Percentiles rank a stretch among this genome's conserved stretches.
Conservation (phyloP, 805 yeast species). For the Teunomyces tritomae region DNA sequence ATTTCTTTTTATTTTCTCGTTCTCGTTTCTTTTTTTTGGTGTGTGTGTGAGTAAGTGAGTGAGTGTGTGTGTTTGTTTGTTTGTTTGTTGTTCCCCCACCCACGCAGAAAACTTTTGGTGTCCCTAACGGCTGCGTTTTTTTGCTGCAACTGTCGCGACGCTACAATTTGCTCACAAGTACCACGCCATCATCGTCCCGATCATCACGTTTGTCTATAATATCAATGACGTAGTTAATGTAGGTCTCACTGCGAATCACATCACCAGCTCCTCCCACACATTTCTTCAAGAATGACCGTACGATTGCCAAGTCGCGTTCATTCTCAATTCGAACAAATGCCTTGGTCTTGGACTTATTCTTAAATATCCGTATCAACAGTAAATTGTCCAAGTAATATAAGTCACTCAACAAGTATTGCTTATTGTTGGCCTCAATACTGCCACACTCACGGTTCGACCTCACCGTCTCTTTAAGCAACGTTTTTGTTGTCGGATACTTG, state of each 20-base stretch:
- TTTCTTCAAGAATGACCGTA: conserved; percentile 21
- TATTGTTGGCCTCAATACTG: conserved; percentile 34
- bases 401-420: conserved; percentile 40
- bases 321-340: conserved; percentile 36
- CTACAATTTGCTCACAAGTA: not conserved
- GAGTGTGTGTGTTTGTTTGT: not conserved
- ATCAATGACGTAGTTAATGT: conserved; percentile 32
- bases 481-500: conserved; percentile 31
- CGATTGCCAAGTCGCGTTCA: conserved; percentile 24
- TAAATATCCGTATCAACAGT: conserved; percentile 33
- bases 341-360: conserved; percentile 40
- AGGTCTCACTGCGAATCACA: conserved; percentile 15
- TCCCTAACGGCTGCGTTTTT: not conserved
- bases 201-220: conserved; percentile 30
- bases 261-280: conserved; percentile 11
- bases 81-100: not conserved
- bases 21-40: no score
- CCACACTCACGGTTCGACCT: conserved; percentile 4
- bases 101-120: no score
- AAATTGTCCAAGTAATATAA: conserved; percentile 38
- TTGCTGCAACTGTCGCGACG: not conserved
- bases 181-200: conserved; percentile 8
- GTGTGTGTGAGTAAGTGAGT: no score
- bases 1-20: no score
- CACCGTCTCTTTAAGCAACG: conserved; percentile 26